Evolutionary conservation across 768 basidiomycete genomes (phyloP).

Genomic region (Tricholoma terreum): DNA sequence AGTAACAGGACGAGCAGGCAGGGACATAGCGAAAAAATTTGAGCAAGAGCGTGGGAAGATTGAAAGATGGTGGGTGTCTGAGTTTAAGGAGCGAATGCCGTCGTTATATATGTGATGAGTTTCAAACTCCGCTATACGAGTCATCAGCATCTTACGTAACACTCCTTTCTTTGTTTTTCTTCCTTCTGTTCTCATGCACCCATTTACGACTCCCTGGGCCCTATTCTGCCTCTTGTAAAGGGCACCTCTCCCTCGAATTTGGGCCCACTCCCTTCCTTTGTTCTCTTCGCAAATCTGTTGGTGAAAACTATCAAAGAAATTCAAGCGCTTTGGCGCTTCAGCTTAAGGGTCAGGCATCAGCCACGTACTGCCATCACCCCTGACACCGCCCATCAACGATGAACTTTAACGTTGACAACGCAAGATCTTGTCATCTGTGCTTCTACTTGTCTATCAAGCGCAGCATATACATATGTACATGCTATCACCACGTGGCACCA

Average conservation of each 20-base stretch:
- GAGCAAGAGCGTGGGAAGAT: conserved; percentile 41
- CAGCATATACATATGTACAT: neutral
- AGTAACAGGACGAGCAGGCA: conserved; percentile 76
- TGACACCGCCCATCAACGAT: neutral
- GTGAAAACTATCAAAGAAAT: no score
- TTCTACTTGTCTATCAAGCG: neutral
- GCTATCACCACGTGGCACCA: no score
- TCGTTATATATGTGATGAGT: conserved; percentile 42
- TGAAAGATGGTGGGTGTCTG: conserved; percentile 27
- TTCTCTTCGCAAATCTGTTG: neutral
- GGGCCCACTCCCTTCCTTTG: neutral
- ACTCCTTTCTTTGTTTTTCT: conserved; percentile 31
- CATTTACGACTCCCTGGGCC: neutral
- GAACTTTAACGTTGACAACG: neutral
- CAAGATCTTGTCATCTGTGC: neutral
- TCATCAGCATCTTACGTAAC: conserved; percentile 44
- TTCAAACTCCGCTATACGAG: conserved; percentile 47
- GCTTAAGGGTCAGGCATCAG: no score
- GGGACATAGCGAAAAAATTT: conserved; percentile 43
- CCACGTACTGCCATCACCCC: neutral
- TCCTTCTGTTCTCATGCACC: conserved; percentile 13
- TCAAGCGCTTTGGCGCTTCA: no score
- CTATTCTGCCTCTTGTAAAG: neutral
- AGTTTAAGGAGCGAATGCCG: conserved; percentile 23
- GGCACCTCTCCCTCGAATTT: neutral